These are phyloP conservation scores for Martensiomyces pterosporus DNA, from an alignment of 192 early-diverging fungal genomes.

Conservation along the genomic window DNA sequence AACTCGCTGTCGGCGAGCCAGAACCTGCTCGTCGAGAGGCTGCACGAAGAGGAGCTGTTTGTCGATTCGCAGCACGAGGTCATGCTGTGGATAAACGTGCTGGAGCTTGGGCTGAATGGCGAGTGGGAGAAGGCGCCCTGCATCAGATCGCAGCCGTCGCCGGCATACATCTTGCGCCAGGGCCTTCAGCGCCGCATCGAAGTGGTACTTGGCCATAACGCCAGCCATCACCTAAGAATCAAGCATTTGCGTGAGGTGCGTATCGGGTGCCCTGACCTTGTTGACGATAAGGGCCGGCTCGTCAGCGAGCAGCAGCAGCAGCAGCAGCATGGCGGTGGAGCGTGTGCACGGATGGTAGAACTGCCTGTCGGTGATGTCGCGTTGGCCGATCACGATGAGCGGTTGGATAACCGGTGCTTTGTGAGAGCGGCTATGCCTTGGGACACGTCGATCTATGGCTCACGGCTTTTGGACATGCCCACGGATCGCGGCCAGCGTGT, in stretches of 20 bases:
- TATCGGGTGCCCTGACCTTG: slow-evolving; percentile 41
- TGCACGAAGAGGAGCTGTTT: slow-evolving; percentile 58
- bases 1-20: slow-evolving; percentile 22
- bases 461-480: slow-evolving; percentile 58
- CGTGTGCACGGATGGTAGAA: neutral
- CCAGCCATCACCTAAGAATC: slow-evolving; percentile 62
- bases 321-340: neutral
- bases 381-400: slow-evolving; percentile 42
- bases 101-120: slow-evolving; percentile 61
- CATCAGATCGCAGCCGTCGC: slow-evolving; percentile 32
- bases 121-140: slow-evolving; percentile 48
- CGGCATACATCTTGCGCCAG: slow-evolving; percentile 63
- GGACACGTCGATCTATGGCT: slow-evolving; percentile 74
- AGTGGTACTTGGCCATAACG: slow-evolving; percentile 61
- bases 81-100: slow-evolving; percentile 58
- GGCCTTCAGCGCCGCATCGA: slow-evolving; percentile 69
- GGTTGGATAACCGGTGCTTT: slow-evolving; percentile 61
- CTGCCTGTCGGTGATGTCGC: slow-evolving; percentile 45
- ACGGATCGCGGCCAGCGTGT: slow-evolving; percentile 60
- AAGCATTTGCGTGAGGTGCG: slow-evolving; percentile 3
- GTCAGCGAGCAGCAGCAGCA: slow-evolving; percentile 4
- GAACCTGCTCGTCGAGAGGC: slow-evolving; percentile 27
- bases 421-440: slow-evolving; percentile 57
- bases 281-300: slow-evolving; percentile 59
- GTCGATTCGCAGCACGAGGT: slow-evolving; percentile 67